Evolutionary conservation across 306 rosid species (phyloP).

Genomic region (Sesbania bispinosa): DNA sequence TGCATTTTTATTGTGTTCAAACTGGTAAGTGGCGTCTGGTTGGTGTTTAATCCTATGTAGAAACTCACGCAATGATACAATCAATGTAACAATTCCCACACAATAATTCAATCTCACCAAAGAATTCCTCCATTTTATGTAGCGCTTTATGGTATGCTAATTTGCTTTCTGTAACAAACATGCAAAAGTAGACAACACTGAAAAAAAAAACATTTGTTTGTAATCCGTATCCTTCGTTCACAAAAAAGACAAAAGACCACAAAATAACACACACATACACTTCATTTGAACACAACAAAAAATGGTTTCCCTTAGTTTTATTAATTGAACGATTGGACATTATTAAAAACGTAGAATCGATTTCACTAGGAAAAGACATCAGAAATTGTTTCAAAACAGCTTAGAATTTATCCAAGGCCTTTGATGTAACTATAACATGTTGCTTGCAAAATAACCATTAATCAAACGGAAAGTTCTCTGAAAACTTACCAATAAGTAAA

Average conservation of each 20-base stretch:
- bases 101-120: neutral
- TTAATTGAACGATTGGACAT: neutral
- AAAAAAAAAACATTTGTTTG: neutral
- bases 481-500: too few relatives aligned
- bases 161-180: neutral
- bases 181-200: neutral
- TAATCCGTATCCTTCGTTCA: too few relatives aligned
- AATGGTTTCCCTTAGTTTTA: neutral
- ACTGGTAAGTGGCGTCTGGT: neutral
- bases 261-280: neutral
- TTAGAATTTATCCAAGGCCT: neutral
- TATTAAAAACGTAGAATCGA: neutral
- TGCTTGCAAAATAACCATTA: neutral
- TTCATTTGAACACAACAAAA: neutral
- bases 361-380: neutral
- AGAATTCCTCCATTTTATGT: neutral
- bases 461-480: too few relatives aligned
- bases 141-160: neutral
- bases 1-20: neutral
- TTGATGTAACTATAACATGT: neutral
- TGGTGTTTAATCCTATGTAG: neutral
- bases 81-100: neutral
- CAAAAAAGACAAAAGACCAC: neutral
- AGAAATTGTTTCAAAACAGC: neutral
- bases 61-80: conserved; percentile 15